Evolutionary conservation across 805 yeast genomes (phyloP).

Genomic region (Lipomyces japonicus): DNA sequence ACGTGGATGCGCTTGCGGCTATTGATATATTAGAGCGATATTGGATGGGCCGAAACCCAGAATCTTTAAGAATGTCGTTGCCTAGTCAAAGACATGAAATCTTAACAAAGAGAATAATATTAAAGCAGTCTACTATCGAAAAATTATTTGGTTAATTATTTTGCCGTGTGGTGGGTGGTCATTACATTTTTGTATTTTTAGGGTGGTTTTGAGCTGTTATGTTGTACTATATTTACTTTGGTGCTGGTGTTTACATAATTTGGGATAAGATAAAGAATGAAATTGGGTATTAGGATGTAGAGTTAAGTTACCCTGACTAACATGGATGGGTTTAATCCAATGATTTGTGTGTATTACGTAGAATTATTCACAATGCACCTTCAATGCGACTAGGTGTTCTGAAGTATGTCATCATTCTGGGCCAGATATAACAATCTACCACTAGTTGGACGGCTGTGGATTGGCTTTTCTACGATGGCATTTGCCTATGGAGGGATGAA

Average conservation of each 20-base stretch:
- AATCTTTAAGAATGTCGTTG: constrained; percentile 8
- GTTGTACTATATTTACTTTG: too few species aligned
- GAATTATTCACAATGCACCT: neutral
- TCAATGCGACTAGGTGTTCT: too few species aligned
- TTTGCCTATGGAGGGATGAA: constrained; percentile 36
- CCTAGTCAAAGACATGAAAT: constrained; percentile 20
- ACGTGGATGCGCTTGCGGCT: constrained; percentile 15
- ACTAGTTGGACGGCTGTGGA: constrained; percentile 27
- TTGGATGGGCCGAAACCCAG: constrained; percentile 21
- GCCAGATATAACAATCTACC: constrained; percentile 27
- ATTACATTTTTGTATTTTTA: too few species aligned
- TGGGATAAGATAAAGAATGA: neutral
- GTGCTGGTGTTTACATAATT: neutral
- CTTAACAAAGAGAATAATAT: constrained; percentile 6
- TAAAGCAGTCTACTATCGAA: constrained; percentile 5
- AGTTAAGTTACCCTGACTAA: neutral
- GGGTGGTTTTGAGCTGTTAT: too few species aligned
- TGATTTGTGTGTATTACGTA: neutral
- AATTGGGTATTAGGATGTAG: neutral
- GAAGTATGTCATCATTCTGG: constrained; percentile 26
- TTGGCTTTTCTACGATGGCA: constrained; percentile 29
- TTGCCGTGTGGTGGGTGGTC: neutral
- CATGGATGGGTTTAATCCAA: too few species aligned
- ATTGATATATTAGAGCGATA: constrained; percentile 14
- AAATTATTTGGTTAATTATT: constrained; percentile 1